Percentiles rank a stretch among this genome's conserved stretches.
phyloP scores from a whole-genome alignment of 345 rosid species.

The Corchorus olitorius region DNA sequence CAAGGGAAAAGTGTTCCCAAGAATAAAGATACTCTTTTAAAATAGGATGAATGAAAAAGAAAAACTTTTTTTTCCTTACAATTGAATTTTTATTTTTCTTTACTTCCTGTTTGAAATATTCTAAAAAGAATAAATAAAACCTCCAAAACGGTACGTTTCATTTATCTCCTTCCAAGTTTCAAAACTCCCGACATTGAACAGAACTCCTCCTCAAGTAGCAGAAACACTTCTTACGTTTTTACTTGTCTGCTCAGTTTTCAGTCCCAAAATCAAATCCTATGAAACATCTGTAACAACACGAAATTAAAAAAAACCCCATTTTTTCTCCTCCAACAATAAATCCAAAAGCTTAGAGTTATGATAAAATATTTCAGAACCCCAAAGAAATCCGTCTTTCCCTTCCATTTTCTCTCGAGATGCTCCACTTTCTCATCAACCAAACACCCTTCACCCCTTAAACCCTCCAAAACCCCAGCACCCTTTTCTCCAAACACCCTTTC shows the following conservation, averaged over 20 bases:
- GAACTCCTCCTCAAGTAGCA: background rate
- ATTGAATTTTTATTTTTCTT: no score
- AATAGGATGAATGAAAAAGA: no score
- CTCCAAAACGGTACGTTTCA: background rate
- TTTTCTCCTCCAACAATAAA: background rate
- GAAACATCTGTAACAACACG: background rate
- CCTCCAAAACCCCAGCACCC: conserved; percentile 11
- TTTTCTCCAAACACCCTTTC: background rate
- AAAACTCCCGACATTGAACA: background rate
- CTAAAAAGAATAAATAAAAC: no score
- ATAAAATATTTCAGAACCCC: conserved; percentile 30
- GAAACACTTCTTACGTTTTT: background rate
- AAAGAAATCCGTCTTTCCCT: conserved; percentile 23
- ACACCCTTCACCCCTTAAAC: conserved; percentile 11
- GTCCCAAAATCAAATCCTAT: conserved; percentile 7
- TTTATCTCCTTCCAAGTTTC: background rate
- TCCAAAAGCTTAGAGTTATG: conserved; percentile 23
- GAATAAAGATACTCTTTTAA: no score
- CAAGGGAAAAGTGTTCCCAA: background rate
- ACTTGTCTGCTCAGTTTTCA: conserved; percentile 5
- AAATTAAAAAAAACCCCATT: background rate
- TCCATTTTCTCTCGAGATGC: conserved; percentile 27
- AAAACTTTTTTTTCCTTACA: no score
- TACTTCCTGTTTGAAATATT: no score
- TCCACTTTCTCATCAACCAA: conserved; percentile 35